A percentile compares a stretch with the other conserved stretches of the same genome.
Conservation (phyloP, 768 basidiomycete genomes). For the Tylopilus intermedius region DNA sequence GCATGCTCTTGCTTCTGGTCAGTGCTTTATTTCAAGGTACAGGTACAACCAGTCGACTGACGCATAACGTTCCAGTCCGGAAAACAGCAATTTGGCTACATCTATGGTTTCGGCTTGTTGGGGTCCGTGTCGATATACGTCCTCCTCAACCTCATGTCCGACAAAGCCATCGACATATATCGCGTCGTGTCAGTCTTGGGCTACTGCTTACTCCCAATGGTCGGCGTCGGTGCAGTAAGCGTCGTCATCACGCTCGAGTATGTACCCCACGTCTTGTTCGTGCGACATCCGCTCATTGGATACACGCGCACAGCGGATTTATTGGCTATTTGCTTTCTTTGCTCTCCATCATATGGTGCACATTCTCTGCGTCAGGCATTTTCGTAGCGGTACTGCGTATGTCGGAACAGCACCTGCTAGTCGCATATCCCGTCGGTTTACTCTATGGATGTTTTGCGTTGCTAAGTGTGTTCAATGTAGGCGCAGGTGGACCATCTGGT, state of each 20-base stretch:
- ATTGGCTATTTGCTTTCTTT: constrained; percentile 82
- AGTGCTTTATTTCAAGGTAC: constrained; percentile 30
- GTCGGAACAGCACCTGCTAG: constrained; percentile 90
- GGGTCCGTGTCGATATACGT: constrained; percentile 90
- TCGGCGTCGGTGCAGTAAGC: constrained; percentile 85
- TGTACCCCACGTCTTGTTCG: constrained; percentile 30
- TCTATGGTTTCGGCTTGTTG: constrained; percentile 95
- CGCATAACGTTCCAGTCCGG: constrained; percentile 64
- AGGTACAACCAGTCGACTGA: constrained; percentile 1
- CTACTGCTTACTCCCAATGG: constrained; percentile 96
- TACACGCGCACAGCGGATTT: constrained; percentile 48
- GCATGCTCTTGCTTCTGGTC: constrained; percentile 85
- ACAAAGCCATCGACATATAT: constrained; percentile 91
- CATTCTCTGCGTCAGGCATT: constrained; percentile 91
- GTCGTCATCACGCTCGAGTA: constrained; percentile 87
- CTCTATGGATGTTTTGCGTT: constrained; percentile 93
- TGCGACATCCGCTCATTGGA: constrained; percentile 1
- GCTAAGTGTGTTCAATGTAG: constrained; percentile 82
- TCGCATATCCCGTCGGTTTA: constrained; percentile 93
- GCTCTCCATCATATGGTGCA: constrained; percentile 92
- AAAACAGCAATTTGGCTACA: constrained; percentile 97
- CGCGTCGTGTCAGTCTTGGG: constrained; percentile 92
- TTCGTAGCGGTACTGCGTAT: constrained; percentile 94
- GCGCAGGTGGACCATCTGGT: constrained; percentile 28
- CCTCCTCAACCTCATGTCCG: constrained; percentile 95